Conservation (phyloP, 148 eudicot genomes). For the Vaccinium macrocarpon region DNA sequence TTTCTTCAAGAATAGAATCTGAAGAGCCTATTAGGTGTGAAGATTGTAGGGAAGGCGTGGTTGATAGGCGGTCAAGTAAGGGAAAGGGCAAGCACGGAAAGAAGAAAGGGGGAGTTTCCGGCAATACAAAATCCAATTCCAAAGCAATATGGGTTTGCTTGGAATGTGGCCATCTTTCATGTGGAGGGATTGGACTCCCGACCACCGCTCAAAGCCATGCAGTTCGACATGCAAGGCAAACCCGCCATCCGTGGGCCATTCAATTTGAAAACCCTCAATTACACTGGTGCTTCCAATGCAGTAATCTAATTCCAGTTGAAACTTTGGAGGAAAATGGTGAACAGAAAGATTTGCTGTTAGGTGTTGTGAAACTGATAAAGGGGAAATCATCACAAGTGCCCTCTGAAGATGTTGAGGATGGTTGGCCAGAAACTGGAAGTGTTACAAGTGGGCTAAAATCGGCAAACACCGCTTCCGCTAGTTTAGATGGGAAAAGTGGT, state of each 20-base stretch:
- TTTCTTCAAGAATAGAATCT: conserved; percentile 49
- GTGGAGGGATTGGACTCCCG: conserved; percentile 92
- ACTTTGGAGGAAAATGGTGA: conserved; percentile 47
- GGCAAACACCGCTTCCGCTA: conserved; percentile 25
- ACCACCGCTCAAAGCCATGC: conserved; percentile 70
- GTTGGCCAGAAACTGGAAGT: conserved; percentile 84
- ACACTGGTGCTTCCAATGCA: conserved; percentile 85
- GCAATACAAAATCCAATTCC: conserved; percentile 36
- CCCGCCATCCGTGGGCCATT: conserved; percentile 65
- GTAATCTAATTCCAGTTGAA: conserved; percentile 51
- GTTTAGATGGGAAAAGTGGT: conserved; percentile 34
- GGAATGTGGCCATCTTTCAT: conserved; percentile 77
- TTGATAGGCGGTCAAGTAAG: conserved; percentile 52
- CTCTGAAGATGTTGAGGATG: conserved; percentile 70
- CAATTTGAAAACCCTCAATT: conserved; percentile 64
- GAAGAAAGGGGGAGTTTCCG: conserved; percentile 50
- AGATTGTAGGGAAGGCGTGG: conserved; percentile 64
- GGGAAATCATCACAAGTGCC: conserved; percentile 42
- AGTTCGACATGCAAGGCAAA: conserved; percentile 62
- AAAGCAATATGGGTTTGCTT: conserved; percentile 90
- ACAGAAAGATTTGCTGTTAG: conserved; percentile 43
- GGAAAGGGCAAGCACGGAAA: conserved; percentile 67
- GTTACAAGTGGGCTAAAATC: conserved; percentile 42
- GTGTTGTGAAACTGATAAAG: conserved; percentile 61
- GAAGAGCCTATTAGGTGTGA: conserved; percentile 54